These are phyloP conservation scores for Straminergon stramineum DNA, from an alignment of 225 moss, liverwort and hornwort species.

Conservation along the genomic window DNA sequence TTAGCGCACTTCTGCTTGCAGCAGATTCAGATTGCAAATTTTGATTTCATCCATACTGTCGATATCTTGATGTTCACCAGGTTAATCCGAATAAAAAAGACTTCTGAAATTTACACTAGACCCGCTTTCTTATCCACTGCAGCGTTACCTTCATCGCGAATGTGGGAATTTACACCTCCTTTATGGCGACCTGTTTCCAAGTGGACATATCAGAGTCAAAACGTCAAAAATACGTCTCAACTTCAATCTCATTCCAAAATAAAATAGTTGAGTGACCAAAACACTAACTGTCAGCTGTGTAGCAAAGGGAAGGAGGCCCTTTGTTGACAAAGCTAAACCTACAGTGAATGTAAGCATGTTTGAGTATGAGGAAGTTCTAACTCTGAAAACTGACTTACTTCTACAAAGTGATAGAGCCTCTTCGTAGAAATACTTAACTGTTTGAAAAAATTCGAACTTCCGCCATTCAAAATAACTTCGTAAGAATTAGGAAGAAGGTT, in stretches of 20 bases:
- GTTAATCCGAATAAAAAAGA: neutral
- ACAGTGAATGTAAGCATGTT: too few relatives aligned
- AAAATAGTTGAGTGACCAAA: neutral
- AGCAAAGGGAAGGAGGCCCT: neutral
- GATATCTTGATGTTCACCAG: neutral
- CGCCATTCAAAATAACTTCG: too few relatives aligned
- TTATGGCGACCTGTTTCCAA: slow-evolving; percentile 15
- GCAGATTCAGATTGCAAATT: neutral
- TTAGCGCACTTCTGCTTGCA: neutral
- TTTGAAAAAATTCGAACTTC: neutral
- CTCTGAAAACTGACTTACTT: neutral
- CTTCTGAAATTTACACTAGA: neutral
- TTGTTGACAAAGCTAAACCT: neutral
- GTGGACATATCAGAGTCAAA: neutral
- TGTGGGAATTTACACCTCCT: slow-evolving; percentile 11
- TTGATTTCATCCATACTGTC: neutral
- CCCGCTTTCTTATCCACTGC: neutral
- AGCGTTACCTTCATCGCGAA: neutral
- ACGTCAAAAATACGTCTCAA: neutral
- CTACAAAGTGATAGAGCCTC: too few relatives aligned
- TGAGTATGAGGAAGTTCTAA: neutral
- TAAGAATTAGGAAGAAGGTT: neutral
- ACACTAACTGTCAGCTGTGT: too few relatives aligned
- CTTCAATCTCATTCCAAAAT: neutral
- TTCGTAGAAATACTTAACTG: neutral